Base-by-base conservation (phyloP, 345 rosid species). In the Erodium maritimum region DNA sequence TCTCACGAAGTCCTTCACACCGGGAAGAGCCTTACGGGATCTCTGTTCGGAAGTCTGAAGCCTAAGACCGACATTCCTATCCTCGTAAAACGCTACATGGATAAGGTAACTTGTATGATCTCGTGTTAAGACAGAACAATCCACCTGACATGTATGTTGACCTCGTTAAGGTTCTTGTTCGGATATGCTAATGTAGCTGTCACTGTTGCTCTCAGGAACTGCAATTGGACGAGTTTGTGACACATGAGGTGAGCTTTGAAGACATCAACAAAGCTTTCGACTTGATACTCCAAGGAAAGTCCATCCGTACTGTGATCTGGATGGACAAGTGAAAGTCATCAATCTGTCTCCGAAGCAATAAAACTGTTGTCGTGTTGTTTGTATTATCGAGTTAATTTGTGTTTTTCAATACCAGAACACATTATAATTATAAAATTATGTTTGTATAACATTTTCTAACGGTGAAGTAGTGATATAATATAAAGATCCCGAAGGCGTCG, bases 31-130 rank as follows among this genome's bases (percentile, higher is more conserved):
- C 62, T 91, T 14, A 67, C 56, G 45, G 97, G 95, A 52, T 65
- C 84, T 0, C 64, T 88, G 72, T 84, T 82, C 68, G 97, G 97
- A 62, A 86, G 97, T 51, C 65, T 88, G 56, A 91, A 91, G 75
- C 71, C 97, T 42, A 91, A 86, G 73, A 69, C 90, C 5, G 90
- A 88, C 58, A 71, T 91, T 65, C 95, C 95, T n/a, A 51, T 82
- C 67, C 87, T 91, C 67, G 20, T 91, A 0, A 82, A 84, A 61
- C 88, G 78, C 4, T 84, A 84, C 56, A 53, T 46, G 66, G 79
- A 76, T 77, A 88, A 81, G 84, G 91, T 85, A 50, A 66, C 17
- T 10, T n/a, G n/a, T n/a, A n/a, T n/a, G n/a, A n/a, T n/a, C n/a
- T n/a, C n/a, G n/a, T n/a, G n/a, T n/a, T n/a, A n/a, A n/a, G n/a